These are phyloP conservation scores for Claviceps quebecensis DNA, from an alignment of 2,329 filamentous ascomycete species.

Conservation along the genomic window DNA sequence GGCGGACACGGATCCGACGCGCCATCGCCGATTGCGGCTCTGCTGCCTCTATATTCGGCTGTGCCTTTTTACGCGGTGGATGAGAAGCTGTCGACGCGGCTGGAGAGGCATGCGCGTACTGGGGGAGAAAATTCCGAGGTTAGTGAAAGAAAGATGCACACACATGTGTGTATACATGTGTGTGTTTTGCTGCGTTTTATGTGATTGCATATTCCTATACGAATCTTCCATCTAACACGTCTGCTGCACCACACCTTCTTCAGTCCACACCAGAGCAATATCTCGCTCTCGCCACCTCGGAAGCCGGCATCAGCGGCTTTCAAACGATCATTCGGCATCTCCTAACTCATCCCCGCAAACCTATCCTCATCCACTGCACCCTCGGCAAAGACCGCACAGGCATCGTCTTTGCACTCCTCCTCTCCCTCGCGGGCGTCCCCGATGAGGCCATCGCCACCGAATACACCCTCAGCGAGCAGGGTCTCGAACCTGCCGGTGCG, in stretches of 20 bases:
- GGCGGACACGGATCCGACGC: no score
- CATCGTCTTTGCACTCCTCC: not conserved
- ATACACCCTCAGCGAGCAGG: not conserved
- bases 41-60: not conserved
- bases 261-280: not conserved
- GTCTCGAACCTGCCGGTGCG: not conserved
- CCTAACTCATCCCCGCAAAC: not conserved
- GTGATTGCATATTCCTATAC: not conserved
- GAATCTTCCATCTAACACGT: not conserved
- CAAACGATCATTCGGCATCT: not conserved
- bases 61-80: not conserved
- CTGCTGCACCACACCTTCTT: no score
- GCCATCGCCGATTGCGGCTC: not conserved
- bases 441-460: not conserved
- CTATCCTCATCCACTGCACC: not conserved
- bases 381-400: not conserved
- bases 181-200: not conserved
- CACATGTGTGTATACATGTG: not conserved
- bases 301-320: not conserved
- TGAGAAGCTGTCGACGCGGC: not conserved
- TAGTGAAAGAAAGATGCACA: not conserved
- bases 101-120: not conserved
- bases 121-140: not conserved
- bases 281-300: not conserved
- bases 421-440: not conserved